Evolutionary conservation across 805 yeast species (phyloP), one percentile per base, ranked within the genome.

Genomic region (Yarrowia sp.): DNA sequence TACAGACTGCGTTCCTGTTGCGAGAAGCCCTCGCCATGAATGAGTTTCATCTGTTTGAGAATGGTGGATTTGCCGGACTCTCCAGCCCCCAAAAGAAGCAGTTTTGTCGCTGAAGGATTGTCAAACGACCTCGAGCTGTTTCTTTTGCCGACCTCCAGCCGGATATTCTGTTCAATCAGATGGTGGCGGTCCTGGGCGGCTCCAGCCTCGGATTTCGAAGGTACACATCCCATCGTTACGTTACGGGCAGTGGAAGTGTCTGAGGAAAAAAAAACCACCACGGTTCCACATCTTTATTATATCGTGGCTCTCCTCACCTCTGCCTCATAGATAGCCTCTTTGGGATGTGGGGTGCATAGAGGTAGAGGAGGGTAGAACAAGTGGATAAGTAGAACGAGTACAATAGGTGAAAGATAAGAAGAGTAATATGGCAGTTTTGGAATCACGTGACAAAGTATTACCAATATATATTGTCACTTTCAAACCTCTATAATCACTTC

Each of bases 31-130:
- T 89, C 87, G 66, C 90, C 89, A 73, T 95, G 98, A 44, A 92
- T 75, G 17, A 95, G 79, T 70, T 89, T 85, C 85, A 92, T 82
- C 74, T 92, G 98, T 75, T 92, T 92, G 68, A 92, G 77, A 7
- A 92, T 96, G 0, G 98, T 92, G 1, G 96, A 89, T 73, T 92
- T 92, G 6, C 98, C 98, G 61, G 93, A 86, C 73, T 92, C 98
- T 4, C 98, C 98, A 0, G 98, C 90, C 44, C 98, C 97, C 36
- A 92, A 77, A n/a, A 93, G 79, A 41, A 93, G 76, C 26, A 54
- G 17, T 24, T 54, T 54, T n/a, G 35, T 26, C 8, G 43, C 5
- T 3, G n/a, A 4, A 16, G 32, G 9, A 19, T 26, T 12, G 33
- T 54, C 46, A 14, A 26, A 17, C 46, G 61, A 54, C 16, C 46